A percentile compares a stretch with the other conserved stretches of the same genome.
Evolutionary conservation across 2,329 filamentous ascomycete genomes (phyloP).

Genomic region (Monosporascus sp.): DNA sequence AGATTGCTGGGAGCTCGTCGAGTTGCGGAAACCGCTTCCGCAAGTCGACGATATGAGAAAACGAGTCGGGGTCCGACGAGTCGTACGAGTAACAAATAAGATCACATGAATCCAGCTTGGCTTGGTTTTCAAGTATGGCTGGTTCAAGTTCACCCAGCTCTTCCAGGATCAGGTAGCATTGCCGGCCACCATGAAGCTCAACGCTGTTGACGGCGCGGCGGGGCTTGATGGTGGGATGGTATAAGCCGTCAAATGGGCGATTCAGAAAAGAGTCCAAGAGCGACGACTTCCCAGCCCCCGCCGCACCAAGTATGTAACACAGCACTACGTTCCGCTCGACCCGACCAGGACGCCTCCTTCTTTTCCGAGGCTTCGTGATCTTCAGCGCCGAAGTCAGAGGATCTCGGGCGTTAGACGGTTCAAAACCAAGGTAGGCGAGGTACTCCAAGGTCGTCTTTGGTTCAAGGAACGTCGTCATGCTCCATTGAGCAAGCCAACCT

Average conservation of each 20-base stretch:
- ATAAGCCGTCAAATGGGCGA: constrained; percentile 74
- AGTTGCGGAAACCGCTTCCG: constrained; percentile 75
- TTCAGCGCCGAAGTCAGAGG: constrained; percentile 81
- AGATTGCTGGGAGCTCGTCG: constrained; percentile 84
- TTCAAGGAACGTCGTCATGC: constrained; percentile 97
- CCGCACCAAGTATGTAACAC: constrained; percentile 84
- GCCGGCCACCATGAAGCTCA: constrained; percentile 89
- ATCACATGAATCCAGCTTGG: constrained; percentile 88
- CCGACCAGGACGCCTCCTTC: constrained; percentile 71
- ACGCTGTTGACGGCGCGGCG: constrained; percentile 93
- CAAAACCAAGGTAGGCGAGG: constrained; percentile 92
- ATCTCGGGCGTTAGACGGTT: constrained; percentile 69
- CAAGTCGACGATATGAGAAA: constrained; percentile 81
- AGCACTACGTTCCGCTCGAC: constrained; percentile 93
- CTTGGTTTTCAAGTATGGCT: constrained; percentile 85
- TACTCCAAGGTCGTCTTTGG: constrained; percentile 95
- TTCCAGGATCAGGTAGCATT: constrained; percentile 93
- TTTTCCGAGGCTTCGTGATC: constrained; percentile 85
- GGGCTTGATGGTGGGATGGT: constrained; percentile 92
- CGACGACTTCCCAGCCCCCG: constrained; percentile 84
- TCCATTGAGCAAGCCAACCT: constrained; percentile 98
- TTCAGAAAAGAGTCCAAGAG: constrained; percentile 89
- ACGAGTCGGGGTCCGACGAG: constrained; percentile 93
- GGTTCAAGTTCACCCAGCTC: constrained; percentile 95
- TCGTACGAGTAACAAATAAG: constrained; percentile 94